Base-by-base conservation (phyloP, 139 green algal genomes). In the Prasinococcaceae sp. region DNA sequence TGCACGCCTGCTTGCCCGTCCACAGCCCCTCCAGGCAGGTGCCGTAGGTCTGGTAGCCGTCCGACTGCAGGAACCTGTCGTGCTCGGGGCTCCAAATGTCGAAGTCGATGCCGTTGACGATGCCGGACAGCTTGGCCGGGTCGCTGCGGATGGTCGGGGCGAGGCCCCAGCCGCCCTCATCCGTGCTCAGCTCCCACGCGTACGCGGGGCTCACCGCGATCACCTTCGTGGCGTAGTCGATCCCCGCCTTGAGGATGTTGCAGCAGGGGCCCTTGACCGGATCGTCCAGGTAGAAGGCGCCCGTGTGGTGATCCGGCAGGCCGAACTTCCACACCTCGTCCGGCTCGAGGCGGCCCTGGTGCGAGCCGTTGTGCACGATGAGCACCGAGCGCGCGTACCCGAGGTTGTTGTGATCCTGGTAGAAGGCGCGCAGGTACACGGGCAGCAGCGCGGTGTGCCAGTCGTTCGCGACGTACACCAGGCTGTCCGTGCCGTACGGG, bases 371-470 rank as follows among this genome's bases (percentile, higher is more conserved):
- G 51, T 60, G 51, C 6, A 60, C 27, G 17, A 49, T 27, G 40
- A 58, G 51, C 9, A 61, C 8, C 28, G 39, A 39, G 38, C 30
- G 50, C 20, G 40, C 61, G 17, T 41, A 82, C 77, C 78, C 28
- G 37, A 53, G 27, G 14, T 41, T 36, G 19, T 19, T 10, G 22
- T 60, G 51, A 16, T 49, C 39, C 12, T 40, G 22, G 51, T 61
- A 56, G 42, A 54, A 46, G 6, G 53, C 53, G 4, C 90, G 77
- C 50, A 94, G 69, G 64, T 94, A 94, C 5, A 93, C 71, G 0
- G 85, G 86, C 61, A 94, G 58, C 43, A 95, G 65, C 20, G 79
- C 70, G 30, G 84, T 82, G 66, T 94, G 87, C 87, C 87, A 96
- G 67, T 94, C 85, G 60, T 94, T 94, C 33, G 84, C 85, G 24